A percentile compares a stretch with the other conserved stretches of the same genome.
phyloP scores from a whole-genome alignment of 2,329 filamentous ascomycete species.

The Colletotrichum chlorophyti region DNA sequence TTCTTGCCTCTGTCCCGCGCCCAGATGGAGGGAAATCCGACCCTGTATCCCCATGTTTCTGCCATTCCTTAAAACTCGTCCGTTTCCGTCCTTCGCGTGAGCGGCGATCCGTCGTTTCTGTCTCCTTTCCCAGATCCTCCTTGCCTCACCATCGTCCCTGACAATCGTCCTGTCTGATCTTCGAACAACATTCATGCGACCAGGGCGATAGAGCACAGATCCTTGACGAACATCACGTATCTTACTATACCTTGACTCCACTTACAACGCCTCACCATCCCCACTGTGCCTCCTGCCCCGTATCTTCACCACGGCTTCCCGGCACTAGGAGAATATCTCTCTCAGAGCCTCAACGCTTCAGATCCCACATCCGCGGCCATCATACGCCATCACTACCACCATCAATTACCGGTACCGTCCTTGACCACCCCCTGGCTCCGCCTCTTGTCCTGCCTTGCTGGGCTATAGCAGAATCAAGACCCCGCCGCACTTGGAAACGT shows the following conservation, averaged over 20 bases:
- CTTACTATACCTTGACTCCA: slow-evolving; percentile 22
- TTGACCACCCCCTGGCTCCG: slow-evolving; percentile 18
- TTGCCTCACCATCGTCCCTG: slow-evolving; percentile 33
- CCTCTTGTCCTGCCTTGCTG: slow-evolving; percentile 16
- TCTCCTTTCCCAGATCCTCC: slow-evolving; percentile 40
- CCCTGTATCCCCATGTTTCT: no score
- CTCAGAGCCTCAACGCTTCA: slow-evolving; percentile 29
- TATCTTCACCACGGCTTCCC: slow-evolving; percentile 24
- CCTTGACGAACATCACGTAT: slow-evolving; percentile 27
- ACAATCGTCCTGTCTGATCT: slow-evolving; percentile 44
- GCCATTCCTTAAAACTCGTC: slow-evolving; percentile 33
- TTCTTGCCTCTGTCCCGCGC: slow-evolving; percentile 22
- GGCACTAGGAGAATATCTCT: slow-evolving; percentile 18
- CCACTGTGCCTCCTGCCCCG: slow-evolving; percentile 19
- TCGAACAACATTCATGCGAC: slow-evolving; percentile 40
- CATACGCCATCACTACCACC: not conserved
- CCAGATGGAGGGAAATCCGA: slow-evolving; percentile 2
- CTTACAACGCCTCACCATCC: slow-evolving; percentile 26
- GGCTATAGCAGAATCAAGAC: slow-evolving; percentile 26
- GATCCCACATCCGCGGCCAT: slow-evolving; percentile 11
- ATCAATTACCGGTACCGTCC: not conserved
- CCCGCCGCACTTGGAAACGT: slow-evolving; percentile 35
- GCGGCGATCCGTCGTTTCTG: slow-evolving; percentile 14
- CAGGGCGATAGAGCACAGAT: slow-evolving; percentile 31
- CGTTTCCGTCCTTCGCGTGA: slow-evolving; percentile 36